These are phyloP conservation scores for Pouteria glomerata DNA, from an alignment of 148 eudicot genomes.

Conservation along the genomic window DNA sequence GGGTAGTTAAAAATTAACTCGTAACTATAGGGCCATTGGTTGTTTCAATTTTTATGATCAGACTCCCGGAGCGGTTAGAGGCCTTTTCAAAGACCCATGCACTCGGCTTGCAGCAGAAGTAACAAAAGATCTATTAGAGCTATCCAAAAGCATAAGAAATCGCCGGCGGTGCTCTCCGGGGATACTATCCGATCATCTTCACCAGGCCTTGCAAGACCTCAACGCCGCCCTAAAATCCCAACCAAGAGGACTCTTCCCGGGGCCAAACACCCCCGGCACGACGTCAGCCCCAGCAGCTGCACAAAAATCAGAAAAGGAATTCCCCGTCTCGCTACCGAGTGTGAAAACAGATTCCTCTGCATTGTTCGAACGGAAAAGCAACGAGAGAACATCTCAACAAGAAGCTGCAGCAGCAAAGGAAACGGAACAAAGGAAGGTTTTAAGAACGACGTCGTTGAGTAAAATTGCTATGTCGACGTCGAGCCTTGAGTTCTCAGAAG, in stretches of 20 bases:
- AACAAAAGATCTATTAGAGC: constrained; percentile 54
- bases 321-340: constrained; percentile 27
- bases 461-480: constrained; percentile 57
- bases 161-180: constrained; percentile 75
- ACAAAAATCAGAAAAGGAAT: constrained; percentile 12
- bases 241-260: constrained; percentile 73
- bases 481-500: constrained; percentile 92
- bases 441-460: constrained; percentile 63
- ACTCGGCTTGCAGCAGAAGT: constrained; percentile 56
- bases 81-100: constrained; percentile 73
- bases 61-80: constrained; percentile 72
- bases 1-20: too few species aligned
- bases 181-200: constrained; percentile 70
- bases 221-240: constrained; percentile 76
- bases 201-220: constrained; percentile 69
- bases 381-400: constrained; percentile 9
- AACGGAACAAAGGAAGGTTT: constrained; percentile 12
- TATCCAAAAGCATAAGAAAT: constrained; percentile 60
- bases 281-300: constrained; percentile 22
- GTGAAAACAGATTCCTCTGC: constrained; percentile 58
- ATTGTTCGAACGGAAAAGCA: constrained; percentile 45
- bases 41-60: constrained; percentile 11
- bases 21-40: too few species aligned
- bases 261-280: constrained; percentile 38
- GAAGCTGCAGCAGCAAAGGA: background rate